These are phyloP conservation scores for Phascolomyces articulosus DNA, from an alignment of 371 early-diverging fungal genomes.

Conservation along the genomic window DNA sequence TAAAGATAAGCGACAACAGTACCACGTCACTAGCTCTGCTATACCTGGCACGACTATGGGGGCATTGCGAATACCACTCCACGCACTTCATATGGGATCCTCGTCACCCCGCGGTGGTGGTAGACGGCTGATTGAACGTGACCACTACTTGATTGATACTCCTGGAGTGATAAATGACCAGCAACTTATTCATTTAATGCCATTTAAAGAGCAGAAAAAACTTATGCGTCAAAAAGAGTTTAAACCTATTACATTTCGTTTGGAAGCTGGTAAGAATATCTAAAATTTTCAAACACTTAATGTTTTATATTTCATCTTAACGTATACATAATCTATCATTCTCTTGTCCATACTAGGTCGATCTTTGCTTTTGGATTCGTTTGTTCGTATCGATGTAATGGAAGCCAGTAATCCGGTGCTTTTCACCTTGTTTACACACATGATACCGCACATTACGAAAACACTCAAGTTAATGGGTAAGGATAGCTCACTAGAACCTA, in stretches of 20 bases:
- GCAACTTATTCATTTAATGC: conserved; percentile 48
- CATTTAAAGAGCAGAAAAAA: conserved; percentile 53
- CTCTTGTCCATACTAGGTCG: conserved; percentile 17
- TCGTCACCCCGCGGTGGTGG: conserved; percentile 11
- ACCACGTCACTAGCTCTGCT: conserved; percentile 61
- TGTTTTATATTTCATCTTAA: no score
- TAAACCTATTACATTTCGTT: conserved; percentile 54
- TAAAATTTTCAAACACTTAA: no score
- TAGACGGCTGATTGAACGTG: conserved; percentile 37
- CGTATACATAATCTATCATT: no score
- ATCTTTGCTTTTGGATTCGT: conserved; percentile 62
- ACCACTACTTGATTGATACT: conserved; percentile 65
- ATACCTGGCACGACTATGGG: conserved; percentile 77
- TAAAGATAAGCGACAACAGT: conserved; percentile 25
- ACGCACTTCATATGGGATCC: conserved; percentile 39
- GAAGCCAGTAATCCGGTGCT: conserved; percentile 47
- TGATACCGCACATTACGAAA: conserved; percentile 61
- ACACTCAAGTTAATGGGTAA: conserved; percentile 48
- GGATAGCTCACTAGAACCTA: conserved; percentile 17
- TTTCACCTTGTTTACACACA: conserved; percentile 60
- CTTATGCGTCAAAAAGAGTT: conserved; percentile 44
- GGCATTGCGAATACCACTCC: conserved; percentile 61
- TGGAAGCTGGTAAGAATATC: conserved; percentile 5
- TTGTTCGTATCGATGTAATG: conserved; percentile 67
- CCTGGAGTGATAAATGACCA: conserved; percentile 69